phyloP scores from a whole-genome alignment of 129 eudicot species.

The Helichrysum umbraculigerum region DNA sequence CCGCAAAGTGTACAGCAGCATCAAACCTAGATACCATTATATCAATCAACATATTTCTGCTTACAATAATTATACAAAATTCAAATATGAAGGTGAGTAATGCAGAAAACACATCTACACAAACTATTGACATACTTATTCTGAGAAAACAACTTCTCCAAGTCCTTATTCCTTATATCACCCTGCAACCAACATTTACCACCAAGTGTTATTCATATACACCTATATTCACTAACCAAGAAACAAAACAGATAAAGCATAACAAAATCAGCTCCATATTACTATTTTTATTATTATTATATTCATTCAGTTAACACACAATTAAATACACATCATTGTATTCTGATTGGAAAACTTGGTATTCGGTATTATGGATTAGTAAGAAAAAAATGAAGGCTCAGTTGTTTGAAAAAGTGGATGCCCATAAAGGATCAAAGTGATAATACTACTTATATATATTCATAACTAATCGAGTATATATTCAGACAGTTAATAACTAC shows the following conservation, averaged over 20 bases:
- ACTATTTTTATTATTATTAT: too few species aligned
- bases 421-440: too few species aligned
- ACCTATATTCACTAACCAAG: too few species aligned
- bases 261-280: neutral
- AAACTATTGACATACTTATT: slow-evolving; percentile 47
- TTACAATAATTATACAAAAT: neutral
- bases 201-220: slow-evolving; percentile 9
- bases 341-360: too few species aligned
- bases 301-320: neutral
- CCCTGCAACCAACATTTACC: slow-evolving; percentile 62
- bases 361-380: too few species aligned
- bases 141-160: slow-evolving; percentile 82
- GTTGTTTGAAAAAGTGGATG: too few species aligned
- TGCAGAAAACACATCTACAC: neutral
- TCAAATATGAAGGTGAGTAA: slow-evolving; percentile 5
- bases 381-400: too few species aligned
- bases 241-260: neutral
- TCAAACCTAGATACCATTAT: slow-evolving; percentile 54
- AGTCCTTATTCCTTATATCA: slow-evolving; percentile 82
- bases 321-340: neutral
- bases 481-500: neutral
- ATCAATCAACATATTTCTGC: neutral
- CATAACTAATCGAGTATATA: neutral
- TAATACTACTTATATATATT: too few species aligned
- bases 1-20: slow-evolving; percentile 97